phyloP scores from a whole-genome alignment of 2,329 filamentous ascomycete genomes.

The Cadophora sp. region DNA sequence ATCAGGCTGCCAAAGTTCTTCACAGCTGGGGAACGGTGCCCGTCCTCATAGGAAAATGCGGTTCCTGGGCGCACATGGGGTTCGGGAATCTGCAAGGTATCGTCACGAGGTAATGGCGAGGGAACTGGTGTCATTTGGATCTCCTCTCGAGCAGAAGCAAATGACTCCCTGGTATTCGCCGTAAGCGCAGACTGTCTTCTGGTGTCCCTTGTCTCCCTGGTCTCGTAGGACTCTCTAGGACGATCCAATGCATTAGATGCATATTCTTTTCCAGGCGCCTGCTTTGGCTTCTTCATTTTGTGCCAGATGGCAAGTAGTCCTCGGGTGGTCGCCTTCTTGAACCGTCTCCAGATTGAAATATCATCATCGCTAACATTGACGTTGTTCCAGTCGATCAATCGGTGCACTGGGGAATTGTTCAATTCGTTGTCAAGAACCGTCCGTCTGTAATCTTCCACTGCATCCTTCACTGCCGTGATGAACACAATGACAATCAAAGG shows the following conservation, averaged over 20 bases:
- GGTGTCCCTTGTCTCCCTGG: conserved; percentile 49
- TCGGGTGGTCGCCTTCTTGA: conserved; percentile 82
- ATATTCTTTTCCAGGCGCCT: conserved; percentile 44
- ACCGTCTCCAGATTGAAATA: conserved; percentile 81
- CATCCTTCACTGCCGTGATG: conserved; percentile 92
- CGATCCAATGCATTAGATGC: conserved; percentile 38
- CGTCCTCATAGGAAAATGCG: conserved; percentile 49
- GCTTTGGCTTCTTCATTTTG: conserved; percentile 55
- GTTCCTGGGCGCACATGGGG: conserved; percentile 45
- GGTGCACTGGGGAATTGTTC: conserved; percentile 95
- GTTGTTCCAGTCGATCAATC: conserved; percentile 87
- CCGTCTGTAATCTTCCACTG: conserved; percentile 91
- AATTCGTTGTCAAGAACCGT: conserved; percentile 91
- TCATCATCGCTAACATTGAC: conserved; percentile 91
- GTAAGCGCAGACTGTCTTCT: conserved; percentile 37
- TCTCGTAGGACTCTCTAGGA: conserved; percentile 63
- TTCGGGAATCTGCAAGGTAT: conserved; percentile 40
- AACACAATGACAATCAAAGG: conserved; percentile 91
- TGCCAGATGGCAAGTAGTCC: conserved; percentile 48
- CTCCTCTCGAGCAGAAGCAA: conserved; percentile 65
- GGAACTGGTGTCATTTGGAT: conserved; percentile 97
- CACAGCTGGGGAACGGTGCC: conserved; percentile 38
- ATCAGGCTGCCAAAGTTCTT: conserved; percentile 73
- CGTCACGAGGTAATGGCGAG: conserved; percentile 69
- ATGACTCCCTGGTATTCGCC: conserved; percentile 52